A percentile compares a stretch with the other conserved stretches of the same genome.
phyloP scores from a whole-genome alignment of 371 early-diverging fungal genomes.

The Phascolomyces articulosus region DNA sequence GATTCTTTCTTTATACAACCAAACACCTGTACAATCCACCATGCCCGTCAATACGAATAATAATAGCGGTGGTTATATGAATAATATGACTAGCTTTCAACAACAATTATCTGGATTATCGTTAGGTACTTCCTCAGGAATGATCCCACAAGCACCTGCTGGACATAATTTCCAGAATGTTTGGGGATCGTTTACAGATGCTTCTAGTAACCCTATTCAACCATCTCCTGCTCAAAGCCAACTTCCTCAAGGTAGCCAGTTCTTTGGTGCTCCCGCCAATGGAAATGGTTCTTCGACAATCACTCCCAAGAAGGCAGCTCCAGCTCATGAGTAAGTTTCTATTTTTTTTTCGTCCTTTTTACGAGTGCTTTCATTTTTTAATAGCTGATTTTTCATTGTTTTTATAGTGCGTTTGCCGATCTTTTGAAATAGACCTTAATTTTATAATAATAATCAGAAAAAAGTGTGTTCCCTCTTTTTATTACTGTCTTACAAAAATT shows the following conservation, averaged over 20 bases:
- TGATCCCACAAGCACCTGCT: slow-evolving; percentile 25
- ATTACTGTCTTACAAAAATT: too few species aligned
- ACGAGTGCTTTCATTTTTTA: not conserved
- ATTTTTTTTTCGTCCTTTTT: not conserved
- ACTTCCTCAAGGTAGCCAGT: slow-evolving; percentile 49
- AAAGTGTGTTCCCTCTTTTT: too few species aligned
- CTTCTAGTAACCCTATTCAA: slow-evolving; percentile 16
- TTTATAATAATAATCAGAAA: too few species aligned
- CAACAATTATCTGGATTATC: slow-evolving; percentile 43
- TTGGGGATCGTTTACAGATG: slow-evolving; percentile 25
- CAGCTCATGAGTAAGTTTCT: slow-evolving; percentile 24
- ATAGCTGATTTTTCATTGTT: not conserved
- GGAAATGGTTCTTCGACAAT: slow-evolving; percentile 2
- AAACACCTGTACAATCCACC: slow-evolving; percentile 14
- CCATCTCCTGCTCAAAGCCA: slow-evolving; percentile 12
- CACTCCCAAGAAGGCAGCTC: slow-evolving; percentile 12
- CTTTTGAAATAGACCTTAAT: slow-evolving; percentile 33
- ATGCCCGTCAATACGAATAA: slow-evolving; percentile 8
- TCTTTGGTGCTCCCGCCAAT: slow-evolving; percentile 24
- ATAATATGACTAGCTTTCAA: slow-evolving; percentile 27
- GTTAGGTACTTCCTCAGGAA: slow-evolving; percentile 22
- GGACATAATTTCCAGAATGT: slow-evolving; percentile 18
- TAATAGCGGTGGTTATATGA: slow-evolving; percentile 25
- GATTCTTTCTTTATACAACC: slow-evolving; percentile 57
- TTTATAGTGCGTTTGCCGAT: slow-evolving; percentile 47